Evolutionary conservation across 345 rosid genomes (phyloP).

Genomic region (Odontarrhena argentea): DNA sequence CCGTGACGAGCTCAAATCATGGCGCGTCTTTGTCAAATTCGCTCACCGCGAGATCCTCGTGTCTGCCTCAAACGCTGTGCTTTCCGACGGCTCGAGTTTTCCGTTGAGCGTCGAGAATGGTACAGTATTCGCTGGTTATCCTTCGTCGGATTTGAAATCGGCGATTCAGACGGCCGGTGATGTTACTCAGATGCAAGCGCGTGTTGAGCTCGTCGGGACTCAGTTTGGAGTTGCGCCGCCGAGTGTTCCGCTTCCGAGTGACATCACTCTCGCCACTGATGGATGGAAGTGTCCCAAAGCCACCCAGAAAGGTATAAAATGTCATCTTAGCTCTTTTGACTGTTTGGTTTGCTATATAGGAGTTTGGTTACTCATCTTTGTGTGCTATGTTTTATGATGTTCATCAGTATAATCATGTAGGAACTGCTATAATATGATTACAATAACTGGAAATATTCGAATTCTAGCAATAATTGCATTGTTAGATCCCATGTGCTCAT

Average conservation of each 20-base stretch:
- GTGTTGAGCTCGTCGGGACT: constrained; percentile 68
- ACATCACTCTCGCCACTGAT: constrained; percentile 68
- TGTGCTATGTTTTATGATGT: neutral
- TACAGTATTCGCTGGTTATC: constrained; percentile 70
- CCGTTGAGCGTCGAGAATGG: constrained; percentile 75
- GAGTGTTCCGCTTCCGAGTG: constrained; percentile 71
- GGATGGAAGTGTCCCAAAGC: constrained; percentile 67
- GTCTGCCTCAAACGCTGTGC: constrained; percentile 68
- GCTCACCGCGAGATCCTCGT: constrained; percentile 70
- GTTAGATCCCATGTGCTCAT: constrained; percentile 33
- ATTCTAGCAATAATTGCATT: constrained; percentile 14
- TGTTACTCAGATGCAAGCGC: constrained; percentile 70
- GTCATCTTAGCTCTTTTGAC: too few relatives aligned
- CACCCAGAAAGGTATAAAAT: constrained; percentile 52
- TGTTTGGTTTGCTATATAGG: too few relatives aligned
- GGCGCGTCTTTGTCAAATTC: constrained; percentile 83
- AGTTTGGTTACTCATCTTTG: too few relatives aligned
- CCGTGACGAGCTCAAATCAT: constrained; percentile 67
- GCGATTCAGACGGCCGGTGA: constrained; percentile 96
- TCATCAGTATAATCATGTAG: constrained; percentile 12
- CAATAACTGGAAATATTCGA: constrained; percentile 30
- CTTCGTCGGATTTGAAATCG: constrained; percentile 73
- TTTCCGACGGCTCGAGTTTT: constrained; percentile 67
- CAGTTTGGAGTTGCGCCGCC: constrained; percentile 78
- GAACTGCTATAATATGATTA: neutral